Evolutionary conservation across 768 basidiomycete genomes (phyloP), one percentile per base, ranked within the genome.

Genomic region (Mycena alexandri): DNA sequence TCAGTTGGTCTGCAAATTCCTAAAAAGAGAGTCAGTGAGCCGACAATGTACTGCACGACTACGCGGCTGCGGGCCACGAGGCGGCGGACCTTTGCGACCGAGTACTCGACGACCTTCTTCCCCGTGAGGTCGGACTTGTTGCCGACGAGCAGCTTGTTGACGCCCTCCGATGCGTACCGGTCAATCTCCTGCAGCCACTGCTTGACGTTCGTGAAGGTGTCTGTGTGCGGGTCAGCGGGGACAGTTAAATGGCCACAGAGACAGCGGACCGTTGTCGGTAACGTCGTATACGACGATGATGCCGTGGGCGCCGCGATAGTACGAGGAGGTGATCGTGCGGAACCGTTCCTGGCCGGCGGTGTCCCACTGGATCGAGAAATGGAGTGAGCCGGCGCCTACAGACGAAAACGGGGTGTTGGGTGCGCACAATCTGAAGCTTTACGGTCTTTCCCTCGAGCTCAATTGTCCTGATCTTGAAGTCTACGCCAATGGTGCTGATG

Each of bases 111-210:
- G 16, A 90, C 92, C 71, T 92, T 90, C 84, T 98, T 98, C 80
- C 98, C 97, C 62, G 91, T 90, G 95, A 96, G 98, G 79, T 99
- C 98, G 48, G 93, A 98, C 81, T 99, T 99, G 85, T 99, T 99
- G 43, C 98, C 98, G 71, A 99, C 94, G 58, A 99, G 89, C 68
- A 99, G 94, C 89, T 99, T 99, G 89, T 99, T 99, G 71, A 99
- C 98, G 42, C 95, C 96, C 72, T 99, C 95, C 1, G 97, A 98
- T 42, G 98, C 98, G 77, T 99, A 96, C 77, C 98, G 97, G 80
- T 99, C 98, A 71, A 99, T 96, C 78, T 98, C 98, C 41, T 92
- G 82, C 80, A 98, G 94, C 98, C 98, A 99, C 55, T 71, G 70
- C 70, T 71, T 71, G 70, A 71, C 70, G 34, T 71, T 71, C 71